Evolutionary conservation across 495 filamentous ascomycete genomes (phyloP).

Genomic region (Penicillium daleae): DNA sequence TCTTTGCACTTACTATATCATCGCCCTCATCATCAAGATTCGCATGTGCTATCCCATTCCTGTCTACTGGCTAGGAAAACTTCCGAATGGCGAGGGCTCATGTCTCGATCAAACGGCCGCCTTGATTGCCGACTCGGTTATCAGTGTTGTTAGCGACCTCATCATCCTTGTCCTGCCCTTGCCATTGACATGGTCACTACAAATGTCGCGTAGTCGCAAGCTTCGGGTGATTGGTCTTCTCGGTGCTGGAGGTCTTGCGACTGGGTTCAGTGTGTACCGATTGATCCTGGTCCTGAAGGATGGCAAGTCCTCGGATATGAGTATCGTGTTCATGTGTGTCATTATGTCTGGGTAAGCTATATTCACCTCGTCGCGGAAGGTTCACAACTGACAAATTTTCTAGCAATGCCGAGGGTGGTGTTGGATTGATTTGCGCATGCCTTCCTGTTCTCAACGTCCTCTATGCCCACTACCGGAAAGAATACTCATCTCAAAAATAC

Average conservation of each 20-base stretch:
- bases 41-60: slow-evolving; percentile 31
- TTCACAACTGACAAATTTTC: neutral
- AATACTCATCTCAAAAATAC: slow-evolving; percentile 39
- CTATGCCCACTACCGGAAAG: slow-evolving; percentile 32
- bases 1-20: slow-evolving; percentile 44
- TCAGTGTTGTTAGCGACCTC: slow-evolving; percentile 51
- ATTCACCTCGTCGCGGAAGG: neutral
- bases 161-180: slow-evolving; percentile 51
- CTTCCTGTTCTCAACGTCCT: slow-evolving; percentile 48
- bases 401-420: slow-evolving; percentile 51
- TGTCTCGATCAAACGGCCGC: slow-evolving; percentile 50
- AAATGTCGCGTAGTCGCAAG: slow-evolving; percentile 51
- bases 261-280: slow-evolving; percentile 49
- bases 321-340: slow-evolving; percentile 47
- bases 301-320: slow-evolving; percentile 38
- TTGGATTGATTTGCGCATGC: slow-evolving; percentile 54
- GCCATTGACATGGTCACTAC: slow-evolving; percentile 51
- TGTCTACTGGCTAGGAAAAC: slow-evolving; percentile 24
- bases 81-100: slow-evolving; percentile 15
- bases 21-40: slow-evolving; percentile 33
- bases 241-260: slow-evolving; percentile 51
- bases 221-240: slow-evolving; percentile 51
- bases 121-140: slow-evolving; percentile 51
- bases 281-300: slow-evolving; percentile 45
- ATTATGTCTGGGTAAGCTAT: slow-evolving; percentile 50